Conservation (phyloP, 768 basidiomycete genomes). For the Hygrophorus pudorinus region DNA sequence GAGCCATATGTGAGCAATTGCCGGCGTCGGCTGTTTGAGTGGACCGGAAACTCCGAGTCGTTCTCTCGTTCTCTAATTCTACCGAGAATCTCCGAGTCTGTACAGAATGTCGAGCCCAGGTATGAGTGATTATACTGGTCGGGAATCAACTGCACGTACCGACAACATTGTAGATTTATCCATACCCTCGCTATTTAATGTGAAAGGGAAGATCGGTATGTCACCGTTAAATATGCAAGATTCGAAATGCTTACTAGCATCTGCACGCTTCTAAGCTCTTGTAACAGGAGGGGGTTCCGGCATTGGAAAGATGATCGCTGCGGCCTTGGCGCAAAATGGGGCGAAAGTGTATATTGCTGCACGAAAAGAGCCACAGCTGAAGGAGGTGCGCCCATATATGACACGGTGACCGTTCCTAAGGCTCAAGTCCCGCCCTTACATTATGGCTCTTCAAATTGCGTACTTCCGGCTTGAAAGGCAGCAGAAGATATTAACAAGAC, state of each 20-base stretch:
- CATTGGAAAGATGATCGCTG: constrained; percentile 78
- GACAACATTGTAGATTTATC: constrained; percentile 33
- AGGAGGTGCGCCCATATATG: constrained; percentile 40
- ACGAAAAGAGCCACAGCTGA: constrained; percentile 68
- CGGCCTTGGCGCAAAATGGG: constrained; percentile 76
- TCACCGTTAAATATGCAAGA: constrained; percentile 2
- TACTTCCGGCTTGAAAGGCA: constrained; percentile 24
- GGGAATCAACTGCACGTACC: neutral
- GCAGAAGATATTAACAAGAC: constrained; percentile 49
- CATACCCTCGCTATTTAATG: constrained; percentile 47
- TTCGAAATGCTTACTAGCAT: neutral
- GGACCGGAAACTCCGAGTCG: too few species aligned
- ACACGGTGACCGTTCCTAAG: too few species aligned
- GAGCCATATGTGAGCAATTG: too few species aligned
- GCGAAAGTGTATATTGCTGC: constrained; percentile 87
- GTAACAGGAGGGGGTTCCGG: constrained; percentile 81
- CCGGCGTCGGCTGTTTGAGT: too few species aligned
- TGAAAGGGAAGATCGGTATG: constrained; percentile 61
- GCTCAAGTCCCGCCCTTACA: neutral
- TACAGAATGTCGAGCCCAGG: neutral
- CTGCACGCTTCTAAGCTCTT: constrained; percentile 35
- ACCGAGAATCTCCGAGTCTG: too few species aligned
- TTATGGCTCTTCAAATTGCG: too few species aligned
- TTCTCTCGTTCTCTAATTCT: too few species aligned
- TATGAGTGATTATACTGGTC: neutral